Conservation (phyloP, 306 rosid genomes). For the Ochetophila trinervis region DNA sequence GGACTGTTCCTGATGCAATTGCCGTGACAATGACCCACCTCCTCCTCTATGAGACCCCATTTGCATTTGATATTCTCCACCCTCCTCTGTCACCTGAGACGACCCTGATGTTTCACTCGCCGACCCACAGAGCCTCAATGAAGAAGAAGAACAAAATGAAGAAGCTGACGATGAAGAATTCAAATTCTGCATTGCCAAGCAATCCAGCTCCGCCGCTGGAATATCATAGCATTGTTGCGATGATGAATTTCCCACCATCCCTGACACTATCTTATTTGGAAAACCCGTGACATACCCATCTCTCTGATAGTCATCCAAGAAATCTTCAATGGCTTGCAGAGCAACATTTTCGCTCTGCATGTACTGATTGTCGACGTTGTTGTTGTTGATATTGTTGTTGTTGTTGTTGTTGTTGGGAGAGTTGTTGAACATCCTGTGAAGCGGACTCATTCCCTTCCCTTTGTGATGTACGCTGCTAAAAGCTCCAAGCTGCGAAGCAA, state of each 20-base stretch:
- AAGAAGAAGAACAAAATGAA: constrained; percentile 34
- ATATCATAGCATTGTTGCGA: constrained; percentile 38
- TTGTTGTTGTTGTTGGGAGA: constrained; percentile 50
- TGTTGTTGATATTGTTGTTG: too few relatives aligned
- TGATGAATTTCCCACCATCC: constrained; percentile 27
- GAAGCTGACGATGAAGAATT: too few relatives aligned
- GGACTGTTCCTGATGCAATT: constrained; percentile 27
- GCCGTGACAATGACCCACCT: constrained; percentile 47
- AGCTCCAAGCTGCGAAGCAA: constrained; percentile 51
- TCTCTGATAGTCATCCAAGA: constrained; percentile 59
- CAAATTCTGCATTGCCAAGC: constrained; percentile 37
- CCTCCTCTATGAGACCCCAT: constrained; percentile 29
- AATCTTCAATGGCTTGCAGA: constrained; percentile 62
- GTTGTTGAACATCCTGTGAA: constrained; percentile 70
- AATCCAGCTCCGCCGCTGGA: constrained; percentile 42
- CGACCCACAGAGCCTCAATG: constrained; percentile 48
- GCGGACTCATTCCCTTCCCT: constrained; percentile 86
- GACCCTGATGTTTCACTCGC: constrained; percentile 38
- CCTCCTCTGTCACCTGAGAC: constrained; percentile 46
- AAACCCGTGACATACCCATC: constrained; percentile 22
- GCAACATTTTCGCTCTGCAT: constrained; percentile 57
- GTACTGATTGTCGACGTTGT: constrained; percentile 59
- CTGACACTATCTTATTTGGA: constrained; percentile 23
- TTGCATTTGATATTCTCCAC: constrained; percentile 38
- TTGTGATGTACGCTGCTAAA: constrained; percentile 44